These are phyloP conservation scores for Bolboschoenoplectus hybrid DNA, from an alignment of 202 grass and related monocot genomes.

Conservation along the genomic window DNA sequence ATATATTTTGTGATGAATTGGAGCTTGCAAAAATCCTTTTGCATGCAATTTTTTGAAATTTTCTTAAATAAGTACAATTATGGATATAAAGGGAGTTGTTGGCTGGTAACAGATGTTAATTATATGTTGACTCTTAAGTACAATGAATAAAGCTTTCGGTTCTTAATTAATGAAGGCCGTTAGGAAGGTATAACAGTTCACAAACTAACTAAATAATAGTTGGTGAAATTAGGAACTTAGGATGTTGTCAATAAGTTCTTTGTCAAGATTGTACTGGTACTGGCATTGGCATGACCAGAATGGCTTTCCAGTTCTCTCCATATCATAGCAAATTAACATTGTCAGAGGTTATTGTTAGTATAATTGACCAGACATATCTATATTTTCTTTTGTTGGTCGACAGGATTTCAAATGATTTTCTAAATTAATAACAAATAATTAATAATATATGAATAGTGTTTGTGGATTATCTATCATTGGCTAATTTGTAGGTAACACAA, in stretches of 20 bases:
- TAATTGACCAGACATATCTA: too few relatives aligned
- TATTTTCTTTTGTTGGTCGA: too few relatives aligned
- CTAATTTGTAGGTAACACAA: slow-evolving; percentile 57
- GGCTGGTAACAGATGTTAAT: slow-evolving; percentile 8
- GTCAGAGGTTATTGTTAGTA: too few relatives aligned
- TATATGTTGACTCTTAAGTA: background rate
- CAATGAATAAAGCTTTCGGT: background rate
- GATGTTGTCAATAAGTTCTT: background rate
- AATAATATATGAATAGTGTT: too few relatives aligned
- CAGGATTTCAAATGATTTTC: too few relatives aligned
- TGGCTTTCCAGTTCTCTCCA: too few relatives aligned
- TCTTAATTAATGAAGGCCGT: background rate
- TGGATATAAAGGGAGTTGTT: background rate
- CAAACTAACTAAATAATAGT: background rate
- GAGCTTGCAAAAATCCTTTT: background rate
- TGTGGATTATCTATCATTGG: background rate
- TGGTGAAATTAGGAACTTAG: background rate
- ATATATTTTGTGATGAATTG: background rate
- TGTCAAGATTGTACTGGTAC: background rate
- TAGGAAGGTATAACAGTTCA: background rate
- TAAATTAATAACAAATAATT: too few relatives aligned
- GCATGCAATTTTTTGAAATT: background rate
- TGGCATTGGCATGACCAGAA: too few relatives aligned
- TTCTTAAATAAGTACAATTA: background rate
- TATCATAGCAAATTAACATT: too few relatives aligned